Evolutionary conservation across 441 rosid species (phyloP).

Genomic region (Syzygium syzygioides): DNA sequence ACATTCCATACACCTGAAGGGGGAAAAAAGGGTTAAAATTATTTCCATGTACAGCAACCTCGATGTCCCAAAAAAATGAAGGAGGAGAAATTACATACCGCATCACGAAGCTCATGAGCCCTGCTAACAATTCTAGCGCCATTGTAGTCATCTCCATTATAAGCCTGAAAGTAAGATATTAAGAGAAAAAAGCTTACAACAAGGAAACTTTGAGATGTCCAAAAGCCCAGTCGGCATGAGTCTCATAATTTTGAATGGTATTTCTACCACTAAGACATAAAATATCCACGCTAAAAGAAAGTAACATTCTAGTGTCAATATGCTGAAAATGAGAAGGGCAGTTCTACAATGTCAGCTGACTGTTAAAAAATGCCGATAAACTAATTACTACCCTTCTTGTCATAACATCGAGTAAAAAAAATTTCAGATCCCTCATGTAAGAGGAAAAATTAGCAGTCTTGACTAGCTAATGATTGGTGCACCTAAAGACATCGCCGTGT

Average conservation of each 20-base stretch:
- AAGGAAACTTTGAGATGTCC: background rate
- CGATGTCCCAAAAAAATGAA: background rate
- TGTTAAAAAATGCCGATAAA: background rate
- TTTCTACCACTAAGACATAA: background rate
- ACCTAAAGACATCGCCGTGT: background rate
- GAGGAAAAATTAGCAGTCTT: background rate
- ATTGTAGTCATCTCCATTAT: constrained; percentile 92
- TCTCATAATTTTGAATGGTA: background rate
- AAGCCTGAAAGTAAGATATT: constrained; percentile 41
- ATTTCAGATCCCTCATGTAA: background rate
- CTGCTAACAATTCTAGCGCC: constrained; percentile 97
- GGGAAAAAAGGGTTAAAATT: background rate
- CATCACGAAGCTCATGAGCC: constrained; percentile 92
- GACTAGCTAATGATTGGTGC: background rate
- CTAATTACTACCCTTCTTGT: background rate
- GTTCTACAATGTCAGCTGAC: background rate
- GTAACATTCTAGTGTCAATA: background rate
- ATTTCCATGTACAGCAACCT: background rate
- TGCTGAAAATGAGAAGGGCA: background rate
- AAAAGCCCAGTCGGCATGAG: background rate
- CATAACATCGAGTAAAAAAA: background rate
- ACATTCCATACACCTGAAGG: constrained; percentile 90
- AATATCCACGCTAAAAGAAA: background rate
- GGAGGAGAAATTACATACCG: constrained; percentile 37
- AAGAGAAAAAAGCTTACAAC: constrained; percentile 13